phyloP scores from a whole-genome alignment of 164 flowering plant genomes.

The Protea cynaroides region DNA sequence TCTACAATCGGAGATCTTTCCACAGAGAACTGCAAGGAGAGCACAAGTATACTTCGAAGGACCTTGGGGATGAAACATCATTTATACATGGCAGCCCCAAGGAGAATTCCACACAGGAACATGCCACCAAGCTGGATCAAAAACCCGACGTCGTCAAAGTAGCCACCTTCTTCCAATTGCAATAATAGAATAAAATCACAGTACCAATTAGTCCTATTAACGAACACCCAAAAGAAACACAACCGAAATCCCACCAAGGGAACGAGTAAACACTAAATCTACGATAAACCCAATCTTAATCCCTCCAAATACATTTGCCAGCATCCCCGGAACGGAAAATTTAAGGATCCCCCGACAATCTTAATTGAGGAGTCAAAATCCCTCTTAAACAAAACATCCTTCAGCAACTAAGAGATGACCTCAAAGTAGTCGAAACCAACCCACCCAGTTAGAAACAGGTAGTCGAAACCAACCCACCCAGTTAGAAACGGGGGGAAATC shows the following conservation, averaged over 20 bases:
- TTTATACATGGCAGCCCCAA: slow-evolving; percentile 18
- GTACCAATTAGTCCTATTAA: too few species aligned
- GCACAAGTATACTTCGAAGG: slow-evolving; percentile 45
- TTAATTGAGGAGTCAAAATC: neutral
- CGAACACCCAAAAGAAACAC: neutral
- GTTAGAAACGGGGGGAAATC: neutral
- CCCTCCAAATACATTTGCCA: neutral
- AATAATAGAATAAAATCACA: neutral
- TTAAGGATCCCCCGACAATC: neutral
- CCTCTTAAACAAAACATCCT: neutral
- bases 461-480: slow-evolving; percentile 7
- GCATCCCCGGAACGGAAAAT: neutral
- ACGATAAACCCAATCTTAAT: neutral
- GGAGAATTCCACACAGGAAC: neutral
- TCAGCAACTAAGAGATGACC: neutral
- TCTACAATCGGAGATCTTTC: slow-evolving; percentile 23
- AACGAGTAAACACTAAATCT: slow-evolving; percentile 4
- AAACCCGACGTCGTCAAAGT: slow-evolving; percentile 2
- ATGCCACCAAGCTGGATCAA: neutral
- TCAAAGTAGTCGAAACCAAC: slow-evolving; percentile 12
- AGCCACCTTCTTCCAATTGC: neutral
- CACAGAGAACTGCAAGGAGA: slow-evolving; percentile 56
- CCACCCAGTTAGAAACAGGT: too few species aligned
- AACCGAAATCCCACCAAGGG: neutral
- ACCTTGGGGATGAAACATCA: slow-evolving; percentile 57